Percentiles rank a stretch among this genome's conserved stretches.
These are phyloP conservation scores for Macrolepiota albuminosa DNA, from an alignment of 768 basidiomycete species.

Conservation along the genomic window DNA sequence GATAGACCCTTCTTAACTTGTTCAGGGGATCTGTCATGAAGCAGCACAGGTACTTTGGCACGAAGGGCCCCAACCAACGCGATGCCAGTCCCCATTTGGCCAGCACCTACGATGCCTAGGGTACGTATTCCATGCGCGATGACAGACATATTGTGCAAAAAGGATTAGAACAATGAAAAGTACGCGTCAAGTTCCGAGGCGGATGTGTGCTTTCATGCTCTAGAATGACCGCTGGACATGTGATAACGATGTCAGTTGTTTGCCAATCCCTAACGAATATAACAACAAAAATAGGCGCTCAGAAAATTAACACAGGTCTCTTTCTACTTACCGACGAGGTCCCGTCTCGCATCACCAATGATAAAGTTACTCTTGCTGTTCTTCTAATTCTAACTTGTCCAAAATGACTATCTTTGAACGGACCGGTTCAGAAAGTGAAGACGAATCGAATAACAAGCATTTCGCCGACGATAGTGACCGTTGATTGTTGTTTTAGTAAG, in stretches of 20 bases:
- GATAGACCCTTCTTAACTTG: slow-evolving; percentile 72
- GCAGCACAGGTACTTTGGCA: slow-evolving; percentile 78
- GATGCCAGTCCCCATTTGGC: slow-evolving; percentile 92
- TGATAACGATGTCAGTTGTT: slow-evolving; percentile 5
- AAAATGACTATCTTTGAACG: no score
- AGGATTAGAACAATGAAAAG: background rate
- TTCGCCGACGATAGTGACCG: no score
- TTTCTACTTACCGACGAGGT: background rate
- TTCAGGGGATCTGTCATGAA: slow-evolving; percentile 75
- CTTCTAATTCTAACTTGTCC: background rate
- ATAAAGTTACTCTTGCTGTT: accelerated
- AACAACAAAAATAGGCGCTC: background rate
- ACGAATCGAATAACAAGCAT: no score
- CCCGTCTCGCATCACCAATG: background rate
- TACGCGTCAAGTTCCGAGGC: slow-evolving; percentile 5
- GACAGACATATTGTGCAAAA: slow-evolving; percentile 38
- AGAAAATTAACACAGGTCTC: background rate
- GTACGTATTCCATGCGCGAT: slow-evolving; percentile 69
- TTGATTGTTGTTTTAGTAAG: no score
- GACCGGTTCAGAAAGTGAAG: no score
- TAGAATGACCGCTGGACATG: background rate
- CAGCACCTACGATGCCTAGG: slow-evolving; percentile 77
- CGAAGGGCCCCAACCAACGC: slow-evolving; percentile 82
- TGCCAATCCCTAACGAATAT: background rate
- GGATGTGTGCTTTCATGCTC: background rate